A percentile compares a stretch with the other conserved stretches of the same genome.
phyloP scores from a whole-genome alignment of 2,329 filamentous ascomycete species.

The Rhinocladiella mackenziei region DNA sequence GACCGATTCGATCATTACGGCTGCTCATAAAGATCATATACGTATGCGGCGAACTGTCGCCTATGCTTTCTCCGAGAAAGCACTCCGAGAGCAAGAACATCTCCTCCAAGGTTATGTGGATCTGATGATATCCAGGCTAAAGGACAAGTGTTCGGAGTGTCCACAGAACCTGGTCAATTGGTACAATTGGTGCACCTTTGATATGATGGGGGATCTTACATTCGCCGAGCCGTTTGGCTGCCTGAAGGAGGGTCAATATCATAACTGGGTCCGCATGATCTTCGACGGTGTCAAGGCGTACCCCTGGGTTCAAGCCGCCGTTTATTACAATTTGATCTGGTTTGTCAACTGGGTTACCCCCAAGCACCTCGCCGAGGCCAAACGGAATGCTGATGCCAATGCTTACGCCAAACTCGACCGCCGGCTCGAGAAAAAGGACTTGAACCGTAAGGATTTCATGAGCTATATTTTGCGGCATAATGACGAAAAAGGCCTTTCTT shows the following conservation, averaged over 20 bases:
- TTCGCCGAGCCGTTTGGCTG: slow-evolving; percentile 36
- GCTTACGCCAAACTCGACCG: too few species aligned
- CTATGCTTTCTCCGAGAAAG: slow-evolving; percentile 43
- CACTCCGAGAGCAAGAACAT: slow-evolving; percentile 39
- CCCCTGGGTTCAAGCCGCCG: background rate
- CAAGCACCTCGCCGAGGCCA: background rate
- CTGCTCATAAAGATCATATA: too few species aligned
- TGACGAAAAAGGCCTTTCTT: slow-evolving; percentile 20
- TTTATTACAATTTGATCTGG: background rate
- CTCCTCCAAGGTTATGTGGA: slow-evolving; percentile 20
- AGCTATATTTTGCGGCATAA: slow-evolving; percentile 14
- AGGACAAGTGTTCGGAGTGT: background rate
- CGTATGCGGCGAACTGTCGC: slow-evolving; percentile 29
- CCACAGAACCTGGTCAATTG: slow-evolving; percentile 10
- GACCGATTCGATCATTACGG: too few species aligned
- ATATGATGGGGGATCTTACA: slow-evolving; percentile 32
- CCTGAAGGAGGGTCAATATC: slow-evolving; percentile 30
- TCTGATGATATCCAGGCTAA: slow-evolving; percentile 8
- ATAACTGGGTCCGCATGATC: slow-evolving; percentile 34
- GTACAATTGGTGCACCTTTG: slow-evolving; percentile 27
- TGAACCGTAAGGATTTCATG: slow-evolving; percentile 15
- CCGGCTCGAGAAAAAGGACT: background rate
- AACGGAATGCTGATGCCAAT: too few species aligned
- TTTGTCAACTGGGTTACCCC: background rate
- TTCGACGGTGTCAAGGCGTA: slow-evolving; percentile 17